These are phyloP conservation scores for Zymoseptoria passerinii DNA, from an alignment of 2,329 filamentous ascomycete genomes.

Conservation along the genomic window DNA sequence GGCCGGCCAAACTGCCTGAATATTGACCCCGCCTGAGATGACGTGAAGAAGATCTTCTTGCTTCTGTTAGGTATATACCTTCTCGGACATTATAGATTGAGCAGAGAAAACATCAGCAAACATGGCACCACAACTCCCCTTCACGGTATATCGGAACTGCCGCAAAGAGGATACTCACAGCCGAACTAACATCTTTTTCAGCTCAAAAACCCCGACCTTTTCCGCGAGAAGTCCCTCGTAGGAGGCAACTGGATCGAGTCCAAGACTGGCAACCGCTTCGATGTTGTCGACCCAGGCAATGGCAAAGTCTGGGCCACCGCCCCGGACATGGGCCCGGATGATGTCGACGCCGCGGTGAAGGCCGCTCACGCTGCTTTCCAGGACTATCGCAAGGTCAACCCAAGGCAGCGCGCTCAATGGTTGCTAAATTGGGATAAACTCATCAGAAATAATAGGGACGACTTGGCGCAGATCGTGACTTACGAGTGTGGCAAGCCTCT, in stretches of 20 bases:
- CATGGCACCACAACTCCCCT: slow-evolving; percentile 34
- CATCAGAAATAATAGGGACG: slow-evolving; percentile 54
- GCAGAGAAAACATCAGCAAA: slow-evolving; percentile 3
- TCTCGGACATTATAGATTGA: too few relatives aligned
- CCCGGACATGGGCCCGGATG: slow-evolving; percentile 44
- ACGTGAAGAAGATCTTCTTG: not conserved
- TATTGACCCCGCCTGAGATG: not conserved
- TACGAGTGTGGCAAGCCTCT: slow-evolving; percentile 51
- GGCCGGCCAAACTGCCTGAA: not conserved
- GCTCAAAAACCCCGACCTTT: slow-evolving; percentile 48
- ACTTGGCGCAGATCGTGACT: slow-evolving; percentile 55
- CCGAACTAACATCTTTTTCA: slow-evolving; percentile 19
- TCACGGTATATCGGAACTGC: slow-evolving; percentile 32
- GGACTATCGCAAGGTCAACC: slow-evolving; percentile 51
- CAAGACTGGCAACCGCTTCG: slow-evolving; percentile 50
- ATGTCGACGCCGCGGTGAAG: slow-evolving; percentile 54
- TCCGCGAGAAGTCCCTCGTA: slow-evolving; percentile 47
- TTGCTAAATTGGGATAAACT: slow-evolving; percentile 58
- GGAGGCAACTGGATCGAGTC: slow-evolving; percentile 49
- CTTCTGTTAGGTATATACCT: slow-evolving; percentile 1
- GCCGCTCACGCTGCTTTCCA: slow-evolving; percentile 54
- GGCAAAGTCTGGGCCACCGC: slow-evolving; percentile 43
- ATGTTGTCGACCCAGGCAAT: slow-evolving; percentile 47
- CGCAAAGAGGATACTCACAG: slow-evolving; percentile 1
- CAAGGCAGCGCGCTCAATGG: slow-evolving; percentile 53